These are phyloP conservation scores for Chlorella variabilis DNA, from an alignment of 163 green algal genomes.

Conservation along the genomic window DNA sequence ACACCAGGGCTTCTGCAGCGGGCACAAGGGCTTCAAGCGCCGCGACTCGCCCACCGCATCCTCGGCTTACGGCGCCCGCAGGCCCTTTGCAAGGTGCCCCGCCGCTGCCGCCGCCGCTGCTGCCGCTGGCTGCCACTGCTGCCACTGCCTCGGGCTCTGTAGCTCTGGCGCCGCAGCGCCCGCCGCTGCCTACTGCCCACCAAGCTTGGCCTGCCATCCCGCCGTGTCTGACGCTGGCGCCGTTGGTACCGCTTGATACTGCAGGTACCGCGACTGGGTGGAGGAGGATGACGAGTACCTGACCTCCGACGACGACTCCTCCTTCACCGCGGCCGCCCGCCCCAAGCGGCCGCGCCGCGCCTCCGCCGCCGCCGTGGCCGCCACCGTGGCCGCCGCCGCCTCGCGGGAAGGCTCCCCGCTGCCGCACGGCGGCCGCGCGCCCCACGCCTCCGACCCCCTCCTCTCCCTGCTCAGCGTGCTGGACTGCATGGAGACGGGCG, in stretches of 20 bases:
- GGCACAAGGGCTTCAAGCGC: constrained; percentile 61
- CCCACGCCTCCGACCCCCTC: constrained; percentile 20
- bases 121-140: too few relatives aligned
- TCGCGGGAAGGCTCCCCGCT: background rate
- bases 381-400: background rate
- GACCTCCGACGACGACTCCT: constrained; percentile 31
- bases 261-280: constrained; percentile 14
- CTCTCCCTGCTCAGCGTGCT: constrained; percentile 34
- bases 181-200: too few relatives aligned
- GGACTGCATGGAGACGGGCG: background rate
- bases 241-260: background rate
- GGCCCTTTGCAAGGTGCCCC: background rate
- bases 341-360: constrained; percentile 27
- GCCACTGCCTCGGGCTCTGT: too few relatives aligned
- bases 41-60: constrained; percentile 15
- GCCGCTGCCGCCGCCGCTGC: background rate
- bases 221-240: too few relatives aligned
- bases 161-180: too few relatives aligned
- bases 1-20: constrained; percentile 61
- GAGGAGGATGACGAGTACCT: constrained; percentile 5
- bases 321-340: background rate
- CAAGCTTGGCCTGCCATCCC: too few relatives aligned
- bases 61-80: background rate
- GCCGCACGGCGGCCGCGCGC: background rate
- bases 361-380: background rate